phyloP scores from a whole-genome alignment of 441 rosid genomes.

The Adansonia grandidieri region DNA sequence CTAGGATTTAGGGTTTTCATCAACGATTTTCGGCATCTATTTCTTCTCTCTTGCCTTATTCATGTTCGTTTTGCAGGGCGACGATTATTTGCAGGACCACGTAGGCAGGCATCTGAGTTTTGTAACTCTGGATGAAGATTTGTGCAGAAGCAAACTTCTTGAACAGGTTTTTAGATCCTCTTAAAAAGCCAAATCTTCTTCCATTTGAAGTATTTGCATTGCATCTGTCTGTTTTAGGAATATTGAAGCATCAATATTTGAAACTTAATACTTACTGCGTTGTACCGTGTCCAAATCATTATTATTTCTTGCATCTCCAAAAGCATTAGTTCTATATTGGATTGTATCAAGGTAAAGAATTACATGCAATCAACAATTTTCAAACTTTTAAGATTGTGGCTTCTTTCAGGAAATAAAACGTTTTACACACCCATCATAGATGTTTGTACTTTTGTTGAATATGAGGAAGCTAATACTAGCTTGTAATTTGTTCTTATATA shows the following conservation, averaged over 20 bases:
- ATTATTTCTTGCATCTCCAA: not conserved
- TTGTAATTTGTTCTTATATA: too few species aligned
- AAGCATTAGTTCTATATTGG: not conserved
- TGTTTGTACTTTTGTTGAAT: too few species aligned
- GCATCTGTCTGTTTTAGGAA: not conserved
- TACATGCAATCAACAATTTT: not conserved
- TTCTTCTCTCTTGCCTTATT: not conserved
- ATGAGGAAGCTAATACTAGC: too few species aligned
- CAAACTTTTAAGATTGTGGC: not conserved
- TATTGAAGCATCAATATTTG: not conserved
- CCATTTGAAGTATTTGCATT: not conserved
- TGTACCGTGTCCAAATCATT: not conserved
- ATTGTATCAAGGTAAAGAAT: constrained; percentile 1
- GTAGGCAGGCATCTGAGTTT: not conserved
- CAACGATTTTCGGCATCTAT: not conserved
- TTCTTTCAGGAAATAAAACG: too few species aligned
- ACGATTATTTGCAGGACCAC: not conserved
- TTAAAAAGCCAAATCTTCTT: constrained; percentile 3
- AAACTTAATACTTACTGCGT: not conserved
- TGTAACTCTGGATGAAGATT: not conserved
- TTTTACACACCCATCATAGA: too few species aligned
- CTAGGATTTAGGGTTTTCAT: not conserved
- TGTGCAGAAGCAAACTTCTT: not conserved
- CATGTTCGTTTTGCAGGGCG: constrained; percentile 10
- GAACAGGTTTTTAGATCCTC: not conserved